These are phyloP conservation scores for Xylaria scruposa DNA, from an alignment of 495 filamentous ascomycete genomes.

Conservation along the genomic window DNA sequence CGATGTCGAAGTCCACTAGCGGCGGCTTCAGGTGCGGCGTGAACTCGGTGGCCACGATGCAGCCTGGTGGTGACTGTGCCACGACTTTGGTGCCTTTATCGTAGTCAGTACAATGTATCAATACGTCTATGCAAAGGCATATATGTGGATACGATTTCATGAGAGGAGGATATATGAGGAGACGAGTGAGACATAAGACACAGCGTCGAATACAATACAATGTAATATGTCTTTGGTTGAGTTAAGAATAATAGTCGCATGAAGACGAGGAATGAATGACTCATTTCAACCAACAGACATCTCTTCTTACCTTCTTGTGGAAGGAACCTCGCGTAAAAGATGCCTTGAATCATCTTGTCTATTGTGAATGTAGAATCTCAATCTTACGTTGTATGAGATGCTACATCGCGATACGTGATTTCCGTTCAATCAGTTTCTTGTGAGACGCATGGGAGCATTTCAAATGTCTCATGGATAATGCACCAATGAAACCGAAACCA, in stretches of 20 bases:
- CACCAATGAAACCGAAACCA: background rate
- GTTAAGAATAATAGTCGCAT: background rate
- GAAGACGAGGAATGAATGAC: background rate
- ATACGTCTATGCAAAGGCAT: background rate
- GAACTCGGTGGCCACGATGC: conserved; percentile 63
- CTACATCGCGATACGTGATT: conserved; percentile 21
- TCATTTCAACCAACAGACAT: background rate
- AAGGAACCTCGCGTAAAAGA: conserved; percentile 95
- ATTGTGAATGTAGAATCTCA: conserved; percentile 2
- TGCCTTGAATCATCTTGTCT: conserved; percentile 80
- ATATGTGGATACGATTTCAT: background rate
- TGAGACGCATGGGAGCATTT: too few species aligned
- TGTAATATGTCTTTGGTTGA: too few species aligned
- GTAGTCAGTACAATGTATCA: background rate
- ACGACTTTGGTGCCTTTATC: conserved; percentile 75
- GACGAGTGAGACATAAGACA: background rate
- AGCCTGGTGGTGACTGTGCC: conserved; percentile 74
- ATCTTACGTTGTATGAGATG: conserved; percentile 12
- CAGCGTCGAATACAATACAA: too few species aligned
- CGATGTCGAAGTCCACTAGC: conserved; percentile 80
- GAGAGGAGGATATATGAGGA: background rate
- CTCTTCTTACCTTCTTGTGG: conserved; percentile 74
- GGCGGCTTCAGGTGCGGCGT: conserved; percentile 62
- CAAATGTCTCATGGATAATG: too few species aligned
- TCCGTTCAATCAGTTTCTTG: background rate